Base-by-base conservation (phyloP, 1,284 basidiomycete genomes). In the Naganishia albida region DNA sequence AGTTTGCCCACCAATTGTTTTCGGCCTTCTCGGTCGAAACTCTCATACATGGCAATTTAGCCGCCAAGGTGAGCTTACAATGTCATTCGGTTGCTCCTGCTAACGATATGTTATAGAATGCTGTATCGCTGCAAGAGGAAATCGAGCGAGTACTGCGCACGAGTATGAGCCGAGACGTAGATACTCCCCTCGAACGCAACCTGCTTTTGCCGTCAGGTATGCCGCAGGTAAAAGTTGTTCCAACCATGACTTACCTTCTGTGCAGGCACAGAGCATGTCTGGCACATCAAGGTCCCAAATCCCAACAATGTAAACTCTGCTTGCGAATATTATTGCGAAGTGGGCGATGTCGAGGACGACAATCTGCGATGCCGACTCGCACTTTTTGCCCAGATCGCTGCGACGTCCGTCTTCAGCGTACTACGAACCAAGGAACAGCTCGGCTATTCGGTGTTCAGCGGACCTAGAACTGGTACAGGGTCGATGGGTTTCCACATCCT, bases 361-460 rank as follows among this genome's bases (percentile, higher is more conserved):
- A 75, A 49, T 2, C 64, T 78, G 18, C 76, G 81, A 18, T 73
- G 76, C 15, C 70, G 72, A 40, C 70, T 80, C 8, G 70, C 76
- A 13, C 70, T 83, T 0, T 78, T 84, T 30, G 83, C 84, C 0
- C 91, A 93, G 72, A 88, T 96, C 67, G 82, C 92, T 43, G 82
- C 83, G 10, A 95, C 99, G 73, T 93, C 95, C 0, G 85, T 88
- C 18, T 99, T 99, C 80, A 89, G 96, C 74, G 82, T 88, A 40
- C 84, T 99, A 49, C 87, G 96, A 20, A 98, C 95, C 3, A 88
- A 93, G 77, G 93, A 99, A 77, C 96, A 99, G 78, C 84, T 99
- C 0, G 96, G 96, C 15, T 99, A 99, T 76, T 84, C 94, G 56
- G 91, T 93, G 44, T 84, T 81, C 56, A 71, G 73, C 2, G 85